Base-by-base conservation (phyloP, 108 stramenopile species). In the Aurantiochytrium sp. region DNA sequence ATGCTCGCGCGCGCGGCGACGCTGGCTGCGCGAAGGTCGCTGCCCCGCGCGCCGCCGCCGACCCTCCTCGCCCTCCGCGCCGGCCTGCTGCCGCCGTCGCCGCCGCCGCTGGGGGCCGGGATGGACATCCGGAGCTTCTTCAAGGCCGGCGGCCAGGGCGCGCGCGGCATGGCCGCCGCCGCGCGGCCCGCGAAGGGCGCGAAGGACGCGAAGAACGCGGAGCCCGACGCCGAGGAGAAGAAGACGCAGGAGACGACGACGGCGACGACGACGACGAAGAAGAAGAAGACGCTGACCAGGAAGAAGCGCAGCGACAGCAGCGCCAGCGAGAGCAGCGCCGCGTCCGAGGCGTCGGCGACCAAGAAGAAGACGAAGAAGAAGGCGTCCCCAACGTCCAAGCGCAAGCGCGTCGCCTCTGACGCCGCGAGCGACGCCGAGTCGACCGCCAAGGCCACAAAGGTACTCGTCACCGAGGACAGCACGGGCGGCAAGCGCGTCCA, bases 111-210 rank as follows among this genome's bases (percentile, higher is more conserved):
- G 8, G 32, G 10, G 59, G 22, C 39, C 45, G 45, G 10, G 21
- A 81, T 81, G 73, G 73, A 81, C 73, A 81, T 81, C 39, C 73
- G 73, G 10, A 48, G 42, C 73, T 81, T 81, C 45, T 81, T 81
- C 24, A 24, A 24, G 42, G 6, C 24, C 45, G 39, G 73, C 45
- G 73, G 27, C 27, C 6, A 42, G 24, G n/a, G 42, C 73, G 45
- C 39, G 12, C 24, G 39, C n/a, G 27, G n/a, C 27, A 24, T 21
- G 1, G 12, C 0, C 39, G 24, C 39, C 39, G 39, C 39, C 42
- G 45, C n/a, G n/a, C n/a, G n/a, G n/a, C n/a, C n/a, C n/a, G n/a
- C n/a, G n/a, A n/a, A n/a, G n/a, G n/a, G n/a, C 27, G 17, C 36
- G 45, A 48, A 42, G 21, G 45, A 81, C 42, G 24, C 36, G 42